These are phyloP conservation scores for Cyclospora cayetanensis DNA, from an alignment of 169 alveolate species.

Conservation along the genomic window DNA sequence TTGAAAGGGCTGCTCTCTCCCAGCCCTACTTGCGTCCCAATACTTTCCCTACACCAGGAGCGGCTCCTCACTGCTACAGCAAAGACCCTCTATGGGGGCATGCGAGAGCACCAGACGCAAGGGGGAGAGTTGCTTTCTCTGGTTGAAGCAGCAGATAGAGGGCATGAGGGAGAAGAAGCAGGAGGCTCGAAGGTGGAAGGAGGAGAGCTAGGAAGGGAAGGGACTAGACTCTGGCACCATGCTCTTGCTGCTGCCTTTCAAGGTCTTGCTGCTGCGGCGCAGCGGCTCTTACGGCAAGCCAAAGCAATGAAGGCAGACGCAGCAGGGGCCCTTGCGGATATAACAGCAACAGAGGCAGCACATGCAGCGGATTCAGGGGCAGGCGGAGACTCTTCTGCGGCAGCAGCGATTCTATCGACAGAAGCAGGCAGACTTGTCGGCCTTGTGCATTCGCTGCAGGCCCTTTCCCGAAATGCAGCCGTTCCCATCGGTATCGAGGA, in stretches of 20 bases:
- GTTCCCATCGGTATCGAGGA: not conserved
- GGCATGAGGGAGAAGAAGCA: not conserved
- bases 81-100: not conserved
- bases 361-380: not conserved
- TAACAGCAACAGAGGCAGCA: too few relatives aligned
- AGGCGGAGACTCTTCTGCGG: not conserved
- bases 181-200: too few relatives aligned
- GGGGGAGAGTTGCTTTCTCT: slow-evolving; percentile 1
- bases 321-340: not conserved
- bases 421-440: not conserved
- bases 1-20: not conserved
- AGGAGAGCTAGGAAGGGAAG: not conserved
- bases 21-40: not conserved
- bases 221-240: not conserved
- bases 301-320: not conserved
- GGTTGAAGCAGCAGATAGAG: not conserved
- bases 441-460: not conserved
- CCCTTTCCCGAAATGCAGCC: not conserved
- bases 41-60: slow-evolving; percentile 17
- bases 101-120: not conserved
- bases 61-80: not conserved
- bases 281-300: not conserved
- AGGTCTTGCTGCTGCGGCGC: slow-evolving; percentile 3
- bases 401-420: not conserved
- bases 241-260: not conserved